phyloP scores from a whole-genome alignment of 1,139 yeast species.

The Saccharomyces hybrid region DNA sequence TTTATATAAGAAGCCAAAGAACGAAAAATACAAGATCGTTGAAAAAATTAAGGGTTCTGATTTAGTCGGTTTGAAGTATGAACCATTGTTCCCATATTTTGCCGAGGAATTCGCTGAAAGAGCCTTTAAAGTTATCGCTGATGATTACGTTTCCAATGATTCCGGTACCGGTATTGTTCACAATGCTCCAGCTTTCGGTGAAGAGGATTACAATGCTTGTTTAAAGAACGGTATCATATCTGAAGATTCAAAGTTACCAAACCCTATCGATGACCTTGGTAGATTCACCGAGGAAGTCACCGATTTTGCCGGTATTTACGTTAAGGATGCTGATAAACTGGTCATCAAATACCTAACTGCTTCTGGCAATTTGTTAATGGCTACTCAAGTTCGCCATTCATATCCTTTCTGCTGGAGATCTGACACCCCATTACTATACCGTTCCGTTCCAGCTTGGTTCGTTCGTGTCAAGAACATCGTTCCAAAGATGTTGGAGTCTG shows the following conservation, averaged over 20 bases:
- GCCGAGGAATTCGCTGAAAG: constrained; percentile 63
- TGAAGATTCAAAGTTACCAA: constrained; percentile 70
- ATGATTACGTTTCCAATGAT: constrained; percentile 80
- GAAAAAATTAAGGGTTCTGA: constrained; percentile 74
- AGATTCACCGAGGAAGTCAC: constrained; percentile 65
- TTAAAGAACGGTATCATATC: constrained; percentile 64
- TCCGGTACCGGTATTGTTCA: constrained; percentile 99
- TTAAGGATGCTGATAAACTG: constrained; percentile 89
- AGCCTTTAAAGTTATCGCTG: constrained; percentile 76
- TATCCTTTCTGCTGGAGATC: constrained; percentile 99
- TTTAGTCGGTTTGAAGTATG: constrained; percentile 69
- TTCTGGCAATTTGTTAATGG: constrained; percentile 64
- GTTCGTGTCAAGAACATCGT: constrained; percentile 79
- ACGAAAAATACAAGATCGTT: constrained; percentile 77
- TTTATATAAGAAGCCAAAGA: constrained; percentile 87
- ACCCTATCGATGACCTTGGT: constrained; percentile 91
- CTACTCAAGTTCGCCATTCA: constrained; percentile 84
- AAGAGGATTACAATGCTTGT: constrained; percentile 88
- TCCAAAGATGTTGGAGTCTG: constrained; percentile 83
- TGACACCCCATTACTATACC: constrained; percentile 91
- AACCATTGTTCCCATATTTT: constrained; percentile 78
- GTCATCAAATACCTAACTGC: constrained; percentile 80
- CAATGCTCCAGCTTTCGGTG: constrained; percentile 98
- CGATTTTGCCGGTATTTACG: constrained; percentile 76
- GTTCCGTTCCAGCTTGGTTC: constrained; percentile 98